Evolutionary conservation across 2,329 filamentous ascomycete genomes (phyloP), one percentile per base, ranked within the genome.

Genomic region (Trichoderma aggressivum): DNA sequence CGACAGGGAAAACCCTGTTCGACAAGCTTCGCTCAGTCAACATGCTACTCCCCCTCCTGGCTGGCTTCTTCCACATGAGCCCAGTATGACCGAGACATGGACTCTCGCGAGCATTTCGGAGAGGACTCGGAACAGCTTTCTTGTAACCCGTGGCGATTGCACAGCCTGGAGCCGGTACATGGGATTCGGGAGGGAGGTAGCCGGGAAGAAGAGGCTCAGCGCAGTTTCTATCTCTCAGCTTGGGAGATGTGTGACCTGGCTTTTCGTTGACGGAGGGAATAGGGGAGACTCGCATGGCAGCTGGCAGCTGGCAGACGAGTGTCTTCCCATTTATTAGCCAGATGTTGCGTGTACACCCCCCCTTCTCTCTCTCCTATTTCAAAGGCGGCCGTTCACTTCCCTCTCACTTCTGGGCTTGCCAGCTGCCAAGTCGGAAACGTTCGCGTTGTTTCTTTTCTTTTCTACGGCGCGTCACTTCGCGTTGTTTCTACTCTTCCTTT

Each of bases 141-240:
- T 58, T 50, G 36, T 63, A 61, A 14, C 30, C 39, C 30, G 43
- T 34, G 50, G 39, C 43, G 21, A 43, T 47, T 59, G 58, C 66
- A 55, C 39, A 61, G 30, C 16, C 28, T 36, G 32, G 32, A 32
- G 18, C 43, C 43, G 50, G n/a, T 61, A 43, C 55, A 59, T 68
- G 32, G 32, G n/a, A 14, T 26, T 24, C 71, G 71, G 71, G 47
- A 72, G 71, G 71, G 55, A 70, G 43, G 43, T 26, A 61, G 39
- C 47, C 71, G 64, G 70, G 71, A 72, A 70, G 66, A 58, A 70
- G 47, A 70, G 71, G 71, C 66, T 69, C 60, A 72, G 59, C 71
- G 36, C 60, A 65, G 66, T 68, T 71, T 14, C 4, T 26, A 7
- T 30, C n/a, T 43, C 56, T 67, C 56, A 71, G 56, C 70, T 63